A percentile compares a stretch with the other conserved stretches of the same genome.
Conservation (phyloP, 2,329 filamentous ascomycete genomes). For the Colletotrichum godetiae region DNA sequence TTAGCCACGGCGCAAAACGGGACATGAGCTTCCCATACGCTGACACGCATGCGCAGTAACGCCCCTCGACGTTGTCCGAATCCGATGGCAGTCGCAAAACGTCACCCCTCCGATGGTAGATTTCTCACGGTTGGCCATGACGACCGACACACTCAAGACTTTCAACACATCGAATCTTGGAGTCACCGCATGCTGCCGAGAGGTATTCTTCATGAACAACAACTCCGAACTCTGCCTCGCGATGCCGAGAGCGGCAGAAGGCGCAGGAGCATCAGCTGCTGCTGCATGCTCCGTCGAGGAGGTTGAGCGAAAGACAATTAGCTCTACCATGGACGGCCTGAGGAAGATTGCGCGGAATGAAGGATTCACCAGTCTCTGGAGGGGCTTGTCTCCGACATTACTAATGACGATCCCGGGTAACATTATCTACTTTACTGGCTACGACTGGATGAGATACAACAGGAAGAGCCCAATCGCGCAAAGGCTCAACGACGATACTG, state of each 20-base stretch:
- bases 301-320: slow-evolving; percentile 84
- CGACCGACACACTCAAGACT: slow-evolving; percentile 70
- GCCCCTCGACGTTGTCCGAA: slow-evolving; percentile 94
- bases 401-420: slow-evolving; percentile 95
- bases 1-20: slow-evolving; percentile 11
- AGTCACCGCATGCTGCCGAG: slow-evolving; percentile 93
- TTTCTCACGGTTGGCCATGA: slow-evolving; percentile 66
- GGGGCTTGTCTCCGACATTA: slow-evolving; percentile 92
- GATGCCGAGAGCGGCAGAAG: slow-evolving; percentile 64
- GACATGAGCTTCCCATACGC: slow-evolving; percentile 10
- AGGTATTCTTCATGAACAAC: slow-evolving; percentile 96
- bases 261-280: slow-evolving; percentile 58
- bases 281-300: slow-evolving; percentile 89
- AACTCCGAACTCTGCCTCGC: slow-evolving; percentile 84
- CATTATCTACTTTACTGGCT: slow-evolving; percentile 98
- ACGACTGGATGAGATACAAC: slow-evolving; percentile 90
- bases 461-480: slow-evolving; percentile 76
- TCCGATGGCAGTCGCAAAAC: slow-evolving; percentile 90
- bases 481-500: slow-evolving; percentile 74
- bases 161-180: slow-evolving; percentile 85
- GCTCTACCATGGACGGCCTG: slow-evolving; percentile 90
- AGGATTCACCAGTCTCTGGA: slow-evolving; percentile 87
- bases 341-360: slow-evolving; percentile 96
- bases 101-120: slow-evolving; percentile 61
- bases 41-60: slow-evolving; percentile 71